Base-by-base conservation (phyloP, 192 early-diverging fungal genomes). In the Gorgonomyces haynaldii region DNA sequence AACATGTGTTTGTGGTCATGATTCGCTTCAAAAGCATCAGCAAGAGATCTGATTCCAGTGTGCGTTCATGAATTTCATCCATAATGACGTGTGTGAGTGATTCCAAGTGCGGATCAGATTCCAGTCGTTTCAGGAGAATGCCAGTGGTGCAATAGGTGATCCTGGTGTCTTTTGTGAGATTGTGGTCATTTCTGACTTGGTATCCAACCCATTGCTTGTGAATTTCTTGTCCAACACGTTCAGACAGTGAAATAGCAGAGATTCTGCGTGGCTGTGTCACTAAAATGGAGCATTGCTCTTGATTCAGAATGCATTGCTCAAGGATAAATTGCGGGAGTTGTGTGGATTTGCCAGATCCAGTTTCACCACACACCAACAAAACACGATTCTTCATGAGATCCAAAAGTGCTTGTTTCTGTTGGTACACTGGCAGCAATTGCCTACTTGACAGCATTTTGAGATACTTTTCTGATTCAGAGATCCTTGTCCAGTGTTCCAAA, bases 311-410 rank as follows among this genome's bases (percentile, higher is more conserved):
- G 34, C 76, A 61, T 16, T 57, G 37, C 52, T 86, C 82, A 0
- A 83, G 64, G 9, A 89, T 29, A 58, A 81, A 86, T 51, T 88
- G 85, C 3, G 86, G 86, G 23, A 86, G 72, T 58, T 88, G 86
- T 9, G 86, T 89, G 54, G 74, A 78, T 10, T 23, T 39, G 40
- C 52, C 51, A 60, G 66, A 72, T 61, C 84, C 84, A 2, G 85
- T 88, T 52, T 83, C 85, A n/a, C 85, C 85, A 29, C 76, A 85
- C 6, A 88, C 60, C 37, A 88, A 70, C 6, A 87, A 50, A 1
- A 88, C 81, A 46, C 76, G 79, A 47, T 81, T 38, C 6, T 37
- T 34, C 15, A 12, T 9, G 10, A 34, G 32, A n/a, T n/a, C n/a
- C n/a, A n/a, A n/a, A n/a, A n/a, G n/a, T 34, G 32, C 32, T 15